These are phyloP conservation scores for Hymenoscyphus scutula DNA, from an alignment of 2,329 filamentous ascomycete genomes.

Conservation along the genomic window DNA sequence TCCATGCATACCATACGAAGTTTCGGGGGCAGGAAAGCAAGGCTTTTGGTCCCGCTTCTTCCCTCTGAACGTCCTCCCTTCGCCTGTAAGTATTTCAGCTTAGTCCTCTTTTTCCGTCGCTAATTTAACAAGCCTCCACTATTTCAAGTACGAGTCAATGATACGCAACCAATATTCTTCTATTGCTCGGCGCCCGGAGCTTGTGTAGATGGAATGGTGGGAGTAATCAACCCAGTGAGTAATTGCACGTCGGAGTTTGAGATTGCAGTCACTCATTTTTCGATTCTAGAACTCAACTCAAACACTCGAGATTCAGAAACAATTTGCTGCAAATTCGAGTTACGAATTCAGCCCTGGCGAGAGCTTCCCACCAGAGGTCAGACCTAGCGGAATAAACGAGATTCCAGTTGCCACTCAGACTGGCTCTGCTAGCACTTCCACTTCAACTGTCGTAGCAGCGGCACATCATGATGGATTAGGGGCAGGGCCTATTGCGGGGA, in stretches of 20 bases:
- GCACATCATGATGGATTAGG: slow-evolving; percentile 16
- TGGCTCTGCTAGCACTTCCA: slow-evolving; percentile 1
- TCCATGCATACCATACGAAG: slow-evolving; percentile 63
- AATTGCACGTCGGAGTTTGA: neutral
- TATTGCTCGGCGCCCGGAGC: slow-evolving; percentile 68
- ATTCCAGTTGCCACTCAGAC: slow-evolving; percentile 17
- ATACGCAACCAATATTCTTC: slow-evolving; percentile 64
- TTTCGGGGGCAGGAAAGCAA: slow-evolving; percentile 45
- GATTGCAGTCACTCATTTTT: neutral
- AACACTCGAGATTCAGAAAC: slow-evolving; percentile 26
- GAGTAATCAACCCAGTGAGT: slow-evolving; percentile 67
- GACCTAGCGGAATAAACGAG: slow-evolving; percentile 14
- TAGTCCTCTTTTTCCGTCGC: neutral
- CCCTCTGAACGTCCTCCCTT: slow-evolving; percentile 42
- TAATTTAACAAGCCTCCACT: slow-evolving; percentile 35
- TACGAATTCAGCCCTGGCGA: slow-evolving; percentile 27
- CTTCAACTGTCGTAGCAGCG: slow-evolving; percentile 6
- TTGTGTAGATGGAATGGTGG: slow-evolving; percentile 71
- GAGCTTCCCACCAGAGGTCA: slow-evolving; percentile 23
- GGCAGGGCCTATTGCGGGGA: slow-evolving; percentile 29
- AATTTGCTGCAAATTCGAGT: slow-evolving; percentile 24
- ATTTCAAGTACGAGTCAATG: slow-evolving; percentile 52
- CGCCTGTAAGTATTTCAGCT: slow-evolving; percentile 39
- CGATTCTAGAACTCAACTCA: slow-evolving; percentile 25
- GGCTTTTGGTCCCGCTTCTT: slow-evolving; percentile 38